These are phyloP conservation scores for Athelia psychrophila DNA, from an alignment of 1,284 basidiomycete species.

Conservation along the genomic window DNA sequence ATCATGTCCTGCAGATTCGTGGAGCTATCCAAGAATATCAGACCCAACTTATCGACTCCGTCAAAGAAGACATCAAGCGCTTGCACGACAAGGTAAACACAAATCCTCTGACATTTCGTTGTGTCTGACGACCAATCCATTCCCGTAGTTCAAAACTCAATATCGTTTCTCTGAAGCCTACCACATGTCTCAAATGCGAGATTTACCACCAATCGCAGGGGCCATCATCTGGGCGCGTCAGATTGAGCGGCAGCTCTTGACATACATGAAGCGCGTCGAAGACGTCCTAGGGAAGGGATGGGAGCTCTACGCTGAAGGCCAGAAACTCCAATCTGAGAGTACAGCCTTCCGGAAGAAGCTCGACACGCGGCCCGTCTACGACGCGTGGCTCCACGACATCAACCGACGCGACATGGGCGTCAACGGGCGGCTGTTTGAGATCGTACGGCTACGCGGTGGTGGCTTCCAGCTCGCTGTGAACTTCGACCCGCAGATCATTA, in stretches of 20 bases:
- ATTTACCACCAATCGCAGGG: constrained; percentile 94
- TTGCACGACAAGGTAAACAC: constrained; percentile 82
- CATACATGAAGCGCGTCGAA: constrained; percentile 99
- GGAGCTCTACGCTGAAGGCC: constrained; percentile 99
- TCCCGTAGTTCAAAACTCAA: constrained; percentile 80
- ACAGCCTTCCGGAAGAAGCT: constrained; percentile 94
- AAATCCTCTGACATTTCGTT: constrained; percentile 1
- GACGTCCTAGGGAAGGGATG: constrained; percentile 98
- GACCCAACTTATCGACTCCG: constrained; percentile 95
- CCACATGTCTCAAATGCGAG: constrained; percentile 98
- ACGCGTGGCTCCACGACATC: constrained; percentile 97
- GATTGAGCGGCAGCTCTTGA: constrained; percentile 93
- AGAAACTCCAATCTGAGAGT: constrained; percentile 92
- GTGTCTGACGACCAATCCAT: constrained; percentile 8
- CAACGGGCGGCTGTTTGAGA: constrained; percentile 94
- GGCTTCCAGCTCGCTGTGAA: constrained; percentile 91
- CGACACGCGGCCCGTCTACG: constrained; percentile 90
- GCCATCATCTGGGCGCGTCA: constrained; percentile 99
- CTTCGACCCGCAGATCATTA: constrained; percentile 97
- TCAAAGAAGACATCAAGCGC: constrained; percentile 96
- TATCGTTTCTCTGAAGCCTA: constrained; percentile 95
- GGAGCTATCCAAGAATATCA: constrained; percentile 99
- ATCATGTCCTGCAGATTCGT: constrained; percentile 61
- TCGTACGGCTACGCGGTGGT: constrained; percentile 76
- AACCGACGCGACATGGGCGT: constrained; percentile 90